These are phyloP conservation scores for Yamadazyma olivae DNA, from an alignment of 805 yeast genomes.

Conservation along the genomic window DNA sequence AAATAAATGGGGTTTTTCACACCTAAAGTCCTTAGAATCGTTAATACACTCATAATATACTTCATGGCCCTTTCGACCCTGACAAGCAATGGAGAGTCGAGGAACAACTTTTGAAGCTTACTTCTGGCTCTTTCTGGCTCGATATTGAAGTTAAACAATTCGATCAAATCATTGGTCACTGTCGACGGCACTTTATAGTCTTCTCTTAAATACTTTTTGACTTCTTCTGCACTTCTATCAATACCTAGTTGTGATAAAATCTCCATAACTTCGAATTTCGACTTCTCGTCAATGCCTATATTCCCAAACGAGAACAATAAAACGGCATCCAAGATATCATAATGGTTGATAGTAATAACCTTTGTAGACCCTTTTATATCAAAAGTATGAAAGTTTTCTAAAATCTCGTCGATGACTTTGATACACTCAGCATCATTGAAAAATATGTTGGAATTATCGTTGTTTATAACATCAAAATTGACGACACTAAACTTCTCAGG, in stretches of 20 bases:
- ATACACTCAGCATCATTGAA: constrained; percentile 86
- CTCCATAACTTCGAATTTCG: constrained; percentile 63
- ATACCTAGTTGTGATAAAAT: constrained; percentile 75
- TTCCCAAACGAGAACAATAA: constrained; percentile 70
- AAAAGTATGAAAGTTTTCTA: constrained; percentile 65
- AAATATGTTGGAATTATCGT: constrained; percentile 38
- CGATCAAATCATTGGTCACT: constrained; percentile 73
- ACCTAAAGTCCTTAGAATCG: constrained; percentile 55
- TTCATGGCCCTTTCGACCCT: constrained; percentile 61
- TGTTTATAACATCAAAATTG: constrained; percentile 77
- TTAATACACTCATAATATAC: constrained; percentile 59
- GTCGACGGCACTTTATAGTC: constrained; percentile 80
- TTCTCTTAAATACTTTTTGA: constrained; percentile 35
- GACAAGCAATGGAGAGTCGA: constrained; percentile 62
- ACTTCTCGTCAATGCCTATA: constrained; percentile 61
- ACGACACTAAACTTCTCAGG: constrained; percentile 79
- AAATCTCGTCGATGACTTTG: constrained; percentile 74
- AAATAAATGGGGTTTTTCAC: constrained; percentile 56
- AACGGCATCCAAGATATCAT: constrained; percentile 71
- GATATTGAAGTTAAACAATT: constrained; percentile 67
- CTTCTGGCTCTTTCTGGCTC: constrained; percentile 63
- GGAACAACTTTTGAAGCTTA: constrained; percentile 66
- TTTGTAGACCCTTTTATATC: constrained; percentile 46
- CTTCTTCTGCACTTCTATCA: constrained; percentile 61
- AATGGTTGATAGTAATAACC: constrained; percentile 70